Evolutionary conservation across 2,329 filamentous ascomycete genomes (phyloP).

Genomic region (Fusarium begoniae): DNA sequence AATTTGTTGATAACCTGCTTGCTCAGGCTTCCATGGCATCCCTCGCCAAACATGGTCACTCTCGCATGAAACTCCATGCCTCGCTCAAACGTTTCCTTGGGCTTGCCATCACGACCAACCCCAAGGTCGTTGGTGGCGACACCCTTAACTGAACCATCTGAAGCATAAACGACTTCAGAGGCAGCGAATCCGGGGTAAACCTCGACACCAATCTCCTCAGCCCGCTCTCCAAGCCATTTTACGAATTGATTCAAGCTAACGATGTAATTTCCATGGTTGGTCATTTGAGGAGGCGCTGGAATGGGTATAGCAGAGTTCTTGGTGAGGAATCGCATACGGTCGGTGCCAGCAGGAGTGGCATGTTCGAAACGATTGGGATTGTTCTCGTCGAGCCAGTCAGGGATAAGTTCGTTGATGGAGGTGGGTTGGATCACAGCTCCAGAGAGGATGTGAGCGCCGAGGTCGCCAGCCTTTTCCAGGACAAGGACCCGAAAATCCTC

Average conservation of each 20-base stretch:
- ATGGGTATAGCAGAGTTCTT: conserved; percentile 80
- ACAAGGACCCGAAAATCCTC: conserved; percentile 94
- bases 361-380: conserved; percentile 90
- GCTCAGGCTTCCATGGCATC: conserved; percentile 92
- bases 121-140: conserved; percentile 97
- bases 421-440: conserved; percentile 94
- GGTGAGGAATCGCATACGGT: conserved; percentile 95
- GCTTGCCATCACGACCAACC: conserved; percentile 80
- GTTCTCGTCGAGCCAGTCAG: conserved; percentile 89
- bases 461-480: conserved; percentile 92
- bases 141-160: conserved; percentile 88
- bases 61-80: conserved; percentile 98
- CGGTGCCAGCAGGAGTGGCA: conserved; percentile 82
- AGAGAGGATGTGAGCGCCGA: conserved; percentile 94
- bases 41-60: conserved; percentile 91
- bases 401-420: conserved; percentile 88
- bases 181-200: conserved; percentile 96
- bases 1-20: conserved; percentile 97
- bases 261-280: conserved; percentile 98
- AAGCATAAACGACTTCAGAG: conserved; percentile 86
- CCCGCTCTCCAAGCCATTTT: conserved; percentile 94
- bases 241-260: conserved; percentile 94
- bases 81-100: conserved; percentile 91
- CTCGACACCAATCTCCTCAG: conserved; percentile 96
- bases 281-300: conserved; percentile 94